Conservation (phyloP, 129 eudicot genomes). For the Artemisia tridentata region DNA sequence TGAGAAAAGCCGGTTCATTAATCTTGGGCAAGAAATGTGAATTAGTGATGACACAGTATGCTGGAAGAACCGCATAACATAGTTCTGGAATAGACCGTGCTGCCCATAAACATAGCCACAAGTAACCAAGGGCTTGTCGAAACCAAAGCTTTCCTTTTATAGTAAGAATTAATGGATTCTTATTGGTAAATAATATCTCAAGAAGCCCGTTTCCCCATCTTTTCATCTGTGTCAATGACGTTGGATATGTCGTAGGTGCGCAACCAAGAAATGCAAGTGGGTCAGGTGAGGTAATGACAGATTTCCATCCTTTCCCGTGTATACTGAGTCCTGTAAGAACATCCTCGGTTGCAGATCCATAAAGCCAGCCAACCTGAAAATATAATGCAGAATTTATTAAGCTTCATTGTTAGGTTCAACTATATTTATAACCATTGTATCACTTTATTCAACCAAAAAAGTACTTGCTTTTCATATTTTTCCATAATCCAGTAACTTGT, state of each 20-base stretch:
- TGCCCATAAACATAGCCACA: conserved; percentile 35
- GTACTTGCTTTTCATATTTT: too few species aligned
- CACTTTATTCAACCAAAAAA: too few species aligned
- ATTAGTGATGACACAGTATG: conserved; percentile 43
- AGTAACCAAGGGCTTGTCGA: conserved; percentile 56
- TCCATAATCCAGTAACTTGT: too few species aligned
- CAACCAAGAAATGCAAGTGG: conserved; percentile 47
- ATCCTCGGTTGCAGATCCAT: conserved; percentile 60
- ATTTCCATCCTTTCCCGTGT: conserved; percentile 52
- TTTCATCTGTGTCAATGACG: conserved; percentile 38
- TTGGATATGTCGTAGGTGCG: conserved; percentile 44
- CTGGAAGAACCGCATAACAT: conserved; percentile 46
- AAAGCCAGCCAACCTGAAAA: conserved; percentile 54
- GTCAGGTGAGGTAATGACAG: conserved; percentile 25
- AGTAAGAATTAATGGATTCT: conserved; percentile 35
- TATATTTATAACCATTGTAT: too few species aligned
- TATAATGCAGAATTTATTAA: not conserved
- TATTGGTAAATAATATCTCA: conserved; percentile 36
- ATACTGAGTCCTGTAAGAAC: conserved; percentile 43
- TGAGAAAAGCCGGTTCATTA: conserved; percentile 32
- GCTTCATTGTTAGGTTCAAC: too few species aligned
- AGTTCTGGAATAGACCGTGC: conserved; percentile 43
- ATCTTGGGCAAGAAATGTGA: conserved; percentile 48
- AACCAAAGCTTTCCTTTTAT: conserved; percentile 40
- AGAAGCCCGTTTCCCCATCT: conserved; percentile 59